These are phyloP conservation scores for Stagonosporopsis tanaceti DNA, from an alignment of 2,329 filamentous ascomycete species.

Conservation along the genomic window DNA sequence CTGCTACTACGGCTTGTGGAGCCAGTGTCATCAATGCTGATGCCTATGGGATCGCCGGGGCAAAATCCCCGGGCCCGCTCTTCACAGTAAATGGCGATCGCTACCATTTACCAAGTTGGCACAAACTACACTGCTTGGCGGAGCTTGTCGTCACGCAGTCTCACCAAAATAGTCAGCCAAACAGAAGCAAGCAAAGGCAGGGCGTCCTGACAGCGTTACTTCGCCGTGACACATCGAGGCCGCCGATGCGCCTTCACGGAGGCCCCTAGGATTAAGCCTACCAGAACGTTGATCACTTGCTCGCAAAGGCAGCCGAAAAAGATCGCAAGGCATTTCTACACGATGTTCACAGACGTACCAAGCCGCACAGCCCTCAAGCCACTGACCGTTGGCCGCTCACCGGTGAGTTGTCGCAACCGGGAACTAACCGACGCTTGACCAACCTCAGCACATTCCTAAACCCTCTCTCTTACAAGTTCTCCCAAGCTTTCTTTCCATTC, in stretches of 20 bases:
- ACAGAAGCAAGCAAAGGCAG: conserved; percentile 22
- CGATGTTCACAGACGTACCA: conserved; percentile 32
- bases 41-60: background rate
- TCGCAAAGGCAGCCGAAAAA: conserved; percentile 37
- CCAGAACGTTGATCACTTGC: conserved; percentile 1
- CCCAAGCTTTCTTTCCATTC: conserved; percentile 27
- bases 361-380: conserved; percentile 33
- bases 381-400: conserved; percentile 33
- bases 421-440: conserved; percentile 27
- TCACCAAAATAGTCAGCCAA: conserved; percentile 40
- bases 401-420: conserved; percentile 34
- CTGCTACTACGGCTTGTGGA: background rate
- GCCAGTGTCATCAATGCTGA: background rate
- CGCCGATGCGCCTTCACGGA: conserved; percentile 4
- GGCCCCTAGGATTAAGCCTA: background rate
- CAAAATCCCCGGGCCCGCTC: background rate
- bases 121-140: conserved; percentile 34
- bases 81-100: conserved; percentile 27
- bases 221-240: conserved; percentile 21
- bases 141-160: conserved; percentile 36
- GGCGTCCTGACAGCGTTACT: conserved; percentile 31
- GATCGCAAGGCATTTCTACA: conserved; percentile 27
- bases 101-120: conserved; percentile 22
- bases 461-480: conserved; percentile 16
- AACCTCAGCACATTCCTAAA: conserved; percentile 21